Percentiles rank a stretch among this genome's conserved stretches.
Conservation (phyloP, 441 rosid genomes). For the Croton laevigatus region DNA sequence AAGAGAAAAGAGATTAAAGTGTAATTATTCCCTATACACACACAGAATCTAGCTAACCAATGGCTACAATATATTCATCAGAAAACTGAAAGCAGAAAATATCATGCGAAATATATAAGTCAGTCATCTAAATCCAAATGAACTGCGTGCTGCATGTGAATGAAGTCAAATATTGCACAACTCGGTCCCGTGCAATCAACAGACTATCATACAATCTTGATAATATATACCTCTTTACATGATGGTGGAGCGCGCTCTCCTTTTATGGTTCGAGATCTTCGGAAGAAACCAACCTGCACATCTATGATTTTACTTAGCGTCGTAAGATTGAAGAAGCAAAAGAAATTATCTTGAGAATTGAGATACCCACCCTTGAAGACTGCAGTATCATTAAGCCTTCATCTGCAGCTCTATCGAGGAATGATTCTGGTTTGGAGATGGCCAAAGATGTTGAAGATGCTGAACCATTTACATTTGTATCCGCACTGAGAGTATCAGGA, state of each 20-base stretch:
- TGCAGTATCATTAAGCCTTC: conserved; percentile 69
- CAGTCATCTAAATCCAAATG: neutral
- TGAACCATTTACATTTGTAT: conserved; percentile 43
- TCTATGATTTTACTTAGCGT: conserved; percentile 15
- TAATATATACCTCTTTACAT: conserved; percentile 75
- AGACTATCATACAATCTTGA: neutral
- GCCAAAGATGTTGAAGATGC: conserved; percentile 59
- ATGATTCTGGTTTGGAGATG: conserved; percentile 44
- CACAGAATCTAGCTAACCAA: neutral
- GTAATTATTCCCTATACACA: neutral
- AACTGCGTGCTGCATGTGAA: neutral
- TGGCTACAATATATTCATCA: neutral
- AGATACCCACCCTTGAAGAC: conserved; percentile 68
- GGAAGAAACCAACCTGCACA: conserved; percentile 77
- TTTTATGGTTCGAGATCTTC: conserved; percentile 73
- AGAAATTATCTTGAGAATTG: conserved; percentile 7
- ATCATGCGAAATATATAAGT: neutral
- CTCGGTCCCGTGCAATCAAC: neutral
- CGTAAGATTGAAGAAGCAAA: conserved; percentile 10
- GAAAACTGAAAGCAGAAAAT: neutral
- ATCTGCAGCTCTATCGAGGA: conserved; percentile 65
- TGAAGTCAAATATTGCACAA: neutral
- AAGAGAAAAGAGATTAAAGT: neutral
- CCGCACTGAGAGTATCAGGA: conserved; percentile 34
- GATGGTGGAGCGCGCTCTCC: conserved; percentile 68